Evolutionary conservation across 768 basidiomycete species (phyloP).

Genomic region (Lentinula guzmanii): DNA sequence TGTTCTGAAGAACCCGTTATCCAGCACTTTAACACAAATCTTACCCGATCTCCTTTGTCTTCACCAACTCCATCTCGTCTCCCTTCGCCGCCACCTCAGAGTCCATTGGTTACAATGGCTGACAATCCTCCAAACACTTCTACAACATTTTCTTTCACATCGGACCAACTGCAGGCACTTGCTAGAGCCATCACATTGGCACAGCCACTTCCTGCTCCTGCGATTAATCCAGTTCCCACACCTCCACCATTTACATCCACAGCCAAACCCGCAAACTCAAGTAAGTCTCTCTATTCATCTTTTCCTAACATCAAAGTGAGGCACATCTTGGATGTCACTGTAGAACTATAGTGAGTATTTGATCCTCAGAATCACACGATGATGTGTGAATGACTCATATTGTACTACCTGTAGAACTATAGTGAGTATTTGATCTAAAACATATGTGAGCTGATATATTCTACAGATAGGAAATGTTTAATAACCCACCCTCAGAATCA

Average conservation of each 20-base stretch:
- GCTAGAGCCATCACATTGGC: not conserved
- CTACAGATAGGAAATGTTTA: no score
- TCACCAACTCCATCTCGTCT: not conserved
- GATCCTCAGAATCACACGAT: no score
- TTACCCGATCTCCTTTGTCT: not conserved
- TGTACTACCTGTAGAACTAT: no score
- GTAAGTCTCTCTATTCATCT: no score
- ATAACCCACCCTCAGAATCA: no score
- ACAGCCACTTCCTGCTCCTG: not conserved
- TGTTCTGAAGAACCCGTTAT: not conserved
- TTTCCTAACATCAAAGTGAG: no score
- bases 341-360: no score
- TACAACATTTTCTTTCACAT: not conserved
- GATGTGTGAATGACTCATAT: no score
- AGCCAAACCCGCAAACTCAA: no score
- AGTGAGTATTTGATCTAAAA: no score
- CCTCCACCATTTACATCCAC: not conserved
- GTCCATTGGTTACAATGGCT: not conserved
- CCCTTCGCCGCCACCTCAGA: not conserved
- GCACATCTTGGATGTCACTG: not conserved
- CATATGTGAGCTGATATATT: no score
- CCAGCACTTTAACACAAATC: not conserved
- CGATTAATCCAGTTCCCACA: not conserved
- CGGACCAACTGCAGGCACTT: not conserved
- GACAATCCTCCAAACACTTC: not conserved